Percentiles rank a stretch among this genome's conserved stretches.
Evolutionary conservation across 768 basidiomycete species (phyloP).

Genomic region (Russula emetica): DNA sequence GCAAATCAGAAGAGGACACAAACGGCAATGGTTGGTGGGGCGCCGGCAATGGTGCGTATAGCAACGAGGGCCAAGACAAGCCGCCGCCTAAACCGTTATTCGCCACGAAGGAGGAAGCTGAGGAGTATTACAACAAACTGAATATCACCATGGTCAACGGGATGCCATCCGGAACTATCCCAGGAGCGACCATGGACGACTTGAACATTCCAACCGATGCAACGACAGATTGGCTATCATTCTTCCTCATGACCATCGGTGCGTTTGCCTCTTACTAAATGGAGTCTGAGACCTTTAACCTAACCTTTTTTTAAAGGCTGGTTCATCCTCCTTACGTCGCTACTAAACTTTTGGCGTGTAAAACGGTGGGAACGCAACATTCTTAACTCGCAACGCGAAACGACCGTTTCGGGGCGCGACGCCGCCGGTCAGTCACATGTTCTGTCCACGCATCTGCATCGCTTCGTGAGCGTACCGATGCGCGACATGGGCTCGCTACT

Average conservation of each 20-base stretch:
- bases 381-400: slow-evolving; percentile 49
- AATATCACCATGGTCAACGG: slow-evolving; percentile 30
- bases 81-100: slow-evolving; percentile 12
- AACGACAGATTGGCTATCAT: slow-evolving; percentile 91
- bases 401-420: slow-evolving; percentile 28
- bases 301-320: slow-evolving; percentile 45
- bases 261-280: slow-evolving; percentile 29
- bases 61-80: slow-evolving; percentile 4
- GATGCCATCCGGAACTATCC: slow-evolving; percentile 19
- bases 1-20: slow-evolving; percentile 41
- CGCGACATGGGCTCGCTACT: slow-evolving; percentile 33
- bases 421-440: slow-evolving; percentile 25
- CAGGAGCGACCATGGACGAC: slow-evolving; percentile 22
- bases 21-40: slow-evolving; percentile 27
- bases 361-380: slow-evolving; percentile 85
- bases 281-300: background rate
- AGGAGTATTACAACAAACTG: slow-evolving; percentile 25
- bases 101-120: slow-evolving; percentile 24
- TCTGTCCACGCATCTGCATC: slow-evolving; percentile 33
- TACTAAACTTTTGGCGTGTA: slow-evolving; percentile 86
- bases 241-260: slow-evolving; percentile 89
- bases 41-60: background rate
- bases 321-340: slow-evolving; percentile 85
- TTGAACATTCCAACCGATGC: slow-evolving; percentile 40
- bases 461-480: slow-evolving; percentile 28